A percentile compares a stretch with the other conserved stretches of the same genome.
Conservation (phyloP, 495 filamentous ascomycete species). For the Endocarpon pusillum region DNA sequence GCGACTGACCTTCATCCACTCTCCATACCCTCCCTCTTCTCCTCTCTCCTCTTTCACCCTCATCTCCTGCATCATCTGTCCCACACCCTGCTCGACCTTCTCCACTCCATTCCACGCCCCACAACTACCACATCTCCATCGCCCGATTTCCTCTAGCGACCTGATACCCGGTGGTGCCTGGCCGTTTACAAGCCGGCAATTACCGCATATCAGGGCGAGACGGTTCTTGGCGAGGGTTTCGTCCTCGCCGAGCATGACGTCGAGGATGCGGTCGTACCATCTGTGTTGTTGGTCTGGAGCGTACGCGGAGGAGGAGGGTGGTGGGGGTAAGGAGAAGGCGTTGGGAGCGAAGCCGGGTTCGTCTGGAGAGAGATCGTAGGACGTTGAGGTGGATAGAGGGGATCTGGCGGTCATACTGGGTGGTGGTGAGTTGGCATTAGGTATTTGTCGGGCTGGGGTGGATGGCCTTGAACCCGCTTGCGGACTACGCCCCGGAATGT, state of each 20-base stretch:
- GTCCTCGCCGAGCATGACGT: conserved; percentile 86
- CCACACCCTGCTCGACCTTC: neutral
- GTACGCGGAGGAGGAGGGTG: conserved; percentile 18
- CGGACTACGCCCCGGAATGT: conserved; percentile 37
- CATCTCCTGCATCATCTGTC: neutral
- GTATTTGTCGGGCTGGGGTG: conserved; percentile 9
- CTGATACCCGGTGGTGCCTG: conserved; percentile 82
- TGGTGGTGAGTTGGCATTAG: conserved; percentile 10
- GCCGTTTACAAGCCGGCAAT: conserved; percentile 83
- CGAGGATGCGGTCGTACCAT: conserved; percentile 94
- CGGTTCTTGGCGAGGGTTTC: conserved; percentile 85
- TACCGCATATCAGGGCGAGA: conserved; percentile 67
- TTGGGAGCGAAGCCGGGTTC: conserved; percentile 43
- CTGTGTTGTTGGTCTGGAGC: too few species aligned
- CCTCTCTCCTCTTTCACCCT: neutral
- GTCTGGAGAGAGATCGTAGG: conserved; percentile 12
- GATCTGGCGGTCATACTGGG: conserved; percentile 10
- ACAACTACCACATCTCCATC: conserved; percentile 80
- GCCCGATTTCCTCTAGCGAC: conserved; percentile 60
- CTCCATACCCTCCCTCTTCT: neutral
- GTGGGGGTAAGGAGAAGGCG: conserved; percentile 22
- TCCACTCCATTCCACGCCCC: conserved; percentile 57
- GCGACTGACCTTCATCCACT: neutral
- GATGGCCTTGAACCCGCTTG: conserved; percentile 6
- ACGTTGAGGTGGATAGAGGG: conserved; percentile 1